These are phyloP conservation scores for Colletotrichum filicis DNA, from an alignment of 2,329 filamentous ascomycete species.

Conservation along the genomic window DNA sequence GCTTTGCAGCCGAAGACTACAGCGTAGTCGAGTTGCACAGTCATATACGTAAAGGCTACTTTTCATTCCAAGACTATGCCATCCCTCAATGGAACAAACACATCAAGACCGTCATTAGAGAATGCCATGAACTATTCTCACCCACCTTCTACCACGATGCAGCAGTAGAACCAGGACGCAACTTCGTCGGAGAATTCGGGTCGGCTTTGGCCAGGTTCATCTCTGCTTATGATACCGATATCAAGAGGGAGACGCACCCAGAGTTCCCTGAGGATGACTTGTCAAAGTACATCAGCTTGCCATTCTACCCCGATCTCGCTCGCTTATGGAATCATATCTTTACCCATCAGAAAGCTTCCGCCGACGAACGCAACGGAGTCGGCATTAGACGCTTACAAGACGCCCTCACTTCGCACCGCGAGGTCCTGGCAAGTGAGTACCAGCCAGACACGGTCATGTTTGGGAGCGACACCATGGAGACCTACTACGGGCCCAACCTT, in stretches of 20 bases:
- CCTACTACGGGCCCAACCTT: constrained; percentile 49
- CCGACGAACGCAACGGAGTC: constrained; percentile 42
- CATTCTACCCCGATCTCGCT: constrained; percentile 35
- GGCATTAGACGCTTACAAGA: constrained; percentile 42
- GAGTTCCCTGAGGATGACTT: constrained; percentile 21
- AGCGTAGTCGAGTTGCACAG: constrained; percentile 8
- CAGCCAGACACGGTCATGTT: not conserved
- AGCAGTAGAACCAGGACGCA: not conserved
- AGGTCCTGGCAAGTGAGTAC: constrained; percentile 41
- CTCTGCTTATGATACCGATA: not conserved
- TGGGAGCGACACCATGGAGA: constrained; percentile 22
- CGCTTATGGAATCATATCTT: constrained; percentile 38
- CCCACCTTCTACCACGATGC: not conserved
- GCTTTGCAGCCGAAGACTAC: constrained; percentile 40
- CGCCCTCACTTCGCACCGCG: constrained; percentile 42
- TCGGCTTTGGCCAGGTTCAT: constrained; percentile 28
- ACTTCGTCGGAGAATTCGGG: not conserved
- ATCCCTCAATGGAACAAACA: constrained; percentile 48
- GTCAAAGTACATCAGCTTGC: constrained; percentile 28
- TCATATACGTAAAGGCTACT: constrained; percentile 41
- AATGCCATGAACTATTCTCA: constrained; percentile 22
- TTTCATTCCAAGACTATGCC: constrained; percentile 52
- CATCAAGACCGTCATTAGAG: constrained; percentile 39
- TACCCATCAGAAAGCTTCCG: constrained; percentile 34
- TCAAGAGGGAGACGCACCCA: constrained; percentile 6